A percentile compares a stretch with the other conserved stretches of the same genome.
phyloP scores from a whole-genome alignment of 1,139 yeast genomes.

The Taphrina deformans region DNA sequence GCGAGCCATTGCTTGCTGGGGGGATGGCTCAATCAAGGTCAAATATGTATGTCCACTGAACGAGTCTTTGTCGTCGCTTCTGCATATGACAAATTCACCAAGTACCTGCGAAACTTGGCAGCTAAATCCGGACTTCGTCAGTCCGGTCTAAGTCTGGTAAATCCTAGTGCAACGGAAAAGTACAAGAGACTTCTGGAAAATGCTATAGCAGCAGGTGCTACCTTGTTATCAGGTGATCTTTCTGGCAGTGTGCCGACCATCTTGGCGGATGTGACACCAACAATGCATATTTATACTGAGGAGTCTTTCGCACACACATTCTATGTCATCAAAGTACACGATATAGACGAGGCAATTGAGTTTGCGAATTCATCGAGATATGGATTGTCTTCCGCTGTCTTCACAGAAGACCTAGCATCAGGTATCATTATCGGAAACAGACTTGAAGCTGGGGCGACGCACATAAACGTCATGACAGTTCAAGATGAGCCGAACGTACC shows the following conservation, averaged over 20 bases:
- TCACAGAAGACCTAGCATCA: constrained; percentile 52
- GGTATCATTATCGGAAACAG: constrained; percentile 67
- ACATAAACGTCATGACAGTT: constrained; percentile 52
- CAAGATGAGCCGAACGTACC: constrained; percentile 56
- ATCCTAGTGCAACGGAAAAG: constrained; percentile 40
- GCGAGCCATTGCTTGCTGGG: constrained; percentile 72
- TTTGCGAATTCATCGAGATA: constrained; percentile 47
- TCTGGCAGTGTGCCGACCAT: constrained; percentile 45
- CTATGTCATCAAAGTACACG: constrained; percentile 46
- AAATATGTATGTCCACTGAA: constrained; percentile 82
- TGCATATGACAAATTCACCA: constrained; percentile 61
- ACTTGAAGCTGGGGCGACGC: constrained; percentile 71
- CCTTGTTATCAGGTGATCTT: constrained; percentile 43
- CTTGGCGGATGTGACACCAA: constrained; percentile 47
- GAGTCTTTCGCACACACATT: constrained; percentile 73
- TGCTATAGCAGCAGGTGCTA: constrained; percentile 53
- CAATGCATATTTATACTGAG: constrained; percentile 53
- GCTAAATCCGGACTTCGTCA: constrained; percentile 67
- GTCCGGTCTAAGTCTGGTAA: constrained; percentile 45
- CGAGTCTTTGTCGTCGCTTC: constrained; percentile 66
- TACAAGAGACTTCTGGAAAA: constrained; percentile 47
- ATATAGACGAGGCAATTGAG: constrained; percentile 47
- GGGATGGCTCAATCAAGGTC: constrained; percentile 78
- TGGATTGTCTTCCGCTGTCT: constrained; percentile 59
- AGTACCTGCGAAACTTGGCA: constrained; percentile 54